Conservation (phyloP, 805 yeast genomes). For the Saccharomyces cerevisiae region DNA sequence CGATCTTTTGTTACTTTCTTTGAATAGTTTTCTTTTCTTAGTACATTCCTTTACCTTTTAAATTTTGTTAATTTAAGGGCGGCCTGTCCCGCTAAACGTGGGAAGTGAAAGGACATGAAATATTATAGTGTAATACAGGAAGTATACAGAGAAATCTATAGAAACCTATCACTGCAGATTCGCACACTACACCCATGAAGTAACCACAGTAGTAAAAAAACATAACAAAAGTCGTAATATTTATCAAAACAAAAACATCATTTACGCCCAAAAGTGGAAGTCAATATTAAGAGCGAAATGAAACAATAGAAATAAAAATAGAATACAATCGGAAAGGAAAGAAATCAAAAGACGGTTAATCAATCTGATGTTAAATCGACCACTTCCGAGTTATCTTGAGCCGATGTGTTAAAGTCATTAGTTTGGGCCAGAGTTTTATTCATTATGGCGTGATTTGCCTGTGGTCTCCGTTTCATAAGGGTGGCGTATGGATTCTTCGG, state of each 20-base stretch:
- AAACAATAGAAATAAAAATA: background rate
- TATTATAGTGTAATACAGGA: background rate
- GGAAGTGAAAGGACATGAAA: background rate
- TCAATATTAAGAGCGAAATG: background rate
- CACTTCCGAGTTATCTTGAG: background rate
- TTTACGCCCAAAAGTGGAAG: background rate
- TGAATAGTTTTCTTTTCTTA: background rate
- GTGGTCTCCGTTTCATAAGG: background rate
- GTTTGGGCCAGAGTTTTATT: background rate
- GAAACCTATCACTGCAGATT: background rate
- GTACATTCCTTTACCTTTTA: background rate
- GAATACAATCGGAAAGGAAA: background rate
- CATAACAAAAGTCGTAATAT: background rate
- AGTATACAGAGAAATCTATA: background rate
- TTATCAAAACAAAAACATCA: background rate
- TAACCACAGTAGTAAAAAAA: background rate
- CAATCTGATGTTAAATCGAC: background rate
- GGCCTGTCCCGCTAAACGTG: background rate
- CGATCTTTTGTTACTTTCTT: background rate
- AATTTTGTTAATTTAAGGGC: background rate
- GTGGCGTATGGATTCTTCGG: background rate
- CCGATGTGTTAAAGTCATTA: background rate
- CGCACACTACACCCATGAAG: background rate
- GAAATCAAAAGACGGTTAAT: background rate
- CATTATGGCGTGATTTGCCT: background rate